A percentile compares a stretch with the other conserved stretches of the same genome.
Evolutionary conservation across 2,329 filamentous ascomycete genomes (phyloP).

Genomic region (Phaeosphaeriaceae sp.): DNA sequence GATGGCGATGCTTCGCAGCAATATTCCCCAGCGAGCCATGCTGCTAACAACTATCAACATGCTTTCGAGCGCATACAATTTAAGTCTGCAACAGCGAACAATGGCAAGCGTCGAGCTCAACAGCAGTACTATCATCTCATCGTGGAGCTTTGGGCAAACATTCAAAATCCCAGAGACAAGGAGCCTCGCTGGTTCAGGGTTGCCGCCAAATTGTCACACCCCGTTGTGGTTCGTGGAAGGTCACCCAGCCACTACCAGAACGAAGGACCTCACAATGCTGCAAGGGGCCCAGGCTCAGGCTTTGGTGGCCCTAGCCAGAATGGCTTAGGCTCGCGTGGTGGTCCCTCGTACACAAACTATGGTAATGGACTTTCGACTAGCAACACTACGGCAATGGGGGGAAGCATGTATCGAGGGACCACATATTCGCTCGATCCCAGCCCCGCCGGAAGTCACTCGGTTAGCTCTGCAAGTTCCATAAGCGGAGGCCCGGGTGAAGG

Average conservation of each 20-base stretch:
- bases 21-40: slow-evolving; percentile 44
- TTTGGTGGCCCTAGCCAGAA: slow-evolving; percentile 47
- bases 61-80: slow-evolving; percentile 91
- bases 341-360: slow-evolving; percentile 49
- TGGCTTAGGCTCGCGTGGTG: slow-evolving; percentile 72
- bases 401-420: slow-evolving; percentile 42
- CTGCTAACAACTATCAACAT: slow-evolving; percentile 54
- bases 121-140: slow-evolving; percentile 95
- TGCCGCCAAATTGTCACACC: slow-evolving; percentile 42
- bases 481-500: slow-evolving; percentile 51
- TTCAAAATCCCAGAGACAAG: slow-evolving; percentile 38
- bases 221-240: slow-evolving; percentile 50
- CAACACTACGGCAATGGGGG: slow-evolving; percentile 36
- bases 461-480: slow-evolving; percentile 53
- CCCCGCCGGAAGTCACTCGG: slow-evolving; percentile 50
- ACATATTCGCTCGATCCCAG: slow-evolving; percentile 49
- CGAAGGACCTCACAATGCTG: slow-evolving; percentile 52
- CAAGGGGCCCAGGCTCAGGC: slow-evolving; percentile 41
- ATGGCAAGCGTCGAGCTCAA: slow-evolving; percentile 85
- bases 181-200: slow-evolving; percentile 46
- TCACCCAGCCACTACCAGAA: slow-evolving; percentile 54
- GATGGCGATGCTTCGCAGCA: slow-evolving; percentile 39
- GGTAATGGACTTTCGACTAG: slow-evolving; percentile 42
- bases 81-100: slow-evolving; percentile 92
- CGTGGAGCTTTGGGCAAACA: slow-evolving; percentile 64